These are phyloP conservation scores for Eucalyptus lansdowneana DNA, from an alignment of 345 rosid genomes.

Conservation along the genomic window DNA sequence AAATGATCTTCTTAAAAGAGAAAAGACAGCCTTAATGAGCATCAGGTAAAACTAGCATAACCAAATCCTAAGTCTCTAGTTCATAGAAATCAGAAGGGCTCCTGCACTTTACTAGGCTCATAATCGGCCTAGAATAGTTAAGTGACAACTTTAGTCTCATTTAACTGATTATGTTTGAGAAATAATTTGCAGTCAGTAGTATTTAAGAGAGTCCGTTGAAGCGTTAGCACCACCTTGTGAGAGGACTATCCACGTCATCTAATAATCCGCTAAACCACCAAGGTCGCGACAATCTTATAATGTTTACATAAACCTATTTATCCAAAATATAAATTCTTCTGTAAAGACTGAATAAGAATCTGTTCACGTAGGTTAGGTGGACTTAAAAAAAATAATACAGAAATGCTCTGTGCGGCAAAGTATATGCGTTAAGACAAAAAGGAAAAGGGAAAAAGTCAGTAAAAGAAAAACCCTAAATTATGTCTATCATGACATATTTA, in stretches of 20 bases:
- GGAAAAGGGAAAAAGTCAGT: no score
- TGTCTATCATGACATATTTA: no score
- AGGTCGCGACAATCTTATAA: not conserved
- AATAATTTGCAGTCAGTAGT: not conserved
- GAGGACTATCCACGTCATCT: not conserved
- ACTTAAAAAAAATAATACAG: not conserved
- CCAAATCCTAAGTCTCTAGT: not conserved
- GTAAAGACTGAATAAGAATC: not conserved
- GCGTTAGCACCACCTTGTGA: not conserved
- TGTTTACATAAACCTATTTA: not conserved
- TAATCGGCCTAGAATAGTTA: not conserved
- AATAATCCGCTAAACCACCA: not conserved
- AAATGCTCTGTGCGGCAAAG: not conserved
- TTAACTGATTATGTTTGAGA: not conserved
- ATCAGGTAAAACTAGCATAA: not conserved
- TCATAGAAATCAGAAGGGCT: not conserved
- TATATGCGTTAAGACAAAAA: not conserved
- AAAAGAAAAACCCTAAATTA: no score
- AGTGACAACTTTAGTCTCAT: not conserved
- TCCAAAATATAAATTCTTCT: not conserved
- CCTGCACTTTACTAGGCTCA: not conserved
- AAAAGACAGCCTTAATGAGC: not conserved
- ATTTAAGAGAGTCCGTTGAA: not conserved
- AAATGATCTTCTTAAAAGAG: not conserved
- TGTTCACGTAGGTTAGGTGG: not conserved